These are phyloP conservation scores for Diaporthe nobilis DNA, from an alignment of 2,329 filamentous ascomycete species.

Conservation along the genomic window DNA sequence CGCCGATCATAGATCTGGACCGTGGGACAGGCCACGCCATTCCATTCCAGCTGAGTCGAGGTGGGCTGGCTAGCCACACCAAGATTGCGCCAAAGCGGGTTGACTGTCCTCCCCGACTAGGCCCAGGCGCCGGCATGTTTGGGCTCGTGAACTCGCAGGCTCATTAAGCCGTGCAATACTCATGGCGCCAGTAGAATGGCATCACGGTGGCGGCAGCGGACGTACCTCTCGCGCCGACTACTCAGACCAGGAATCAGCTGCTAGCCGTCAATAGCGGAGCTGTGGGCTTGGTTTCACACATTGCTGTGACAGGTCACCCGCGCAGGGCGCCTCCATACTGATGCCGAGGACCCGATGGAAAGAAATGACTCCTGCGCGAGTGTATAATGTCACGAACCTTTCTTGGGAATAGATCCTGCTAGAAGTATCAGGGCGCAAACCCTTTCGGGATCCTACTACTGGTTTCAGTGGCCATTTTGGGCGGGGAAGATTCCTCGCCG, in stretches of 20 bases:
- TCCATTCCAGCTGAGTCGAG: slow-evolving; percentile 21
- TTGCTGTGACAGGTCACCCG: background rate
- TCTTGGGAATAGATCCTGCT: slow-evolving; percentile 21
- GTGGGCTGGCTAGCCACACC: slow-evolving; percentile 17
- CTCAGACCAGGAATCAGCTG: background rate
- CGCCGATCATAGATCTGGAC: slow-evolving; percentile 7
- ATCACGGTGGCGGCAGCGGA: background rate
- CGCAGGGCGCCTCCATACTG: background rate
- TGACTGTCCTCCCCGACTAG: slow-evolving; percentile 7
- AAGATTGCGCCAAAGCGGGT: slow-evolving; percentile 9
- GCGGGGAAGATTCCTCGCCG: background rate
- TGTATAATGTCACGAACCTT: background rate
- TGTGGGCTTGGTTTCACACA: background rate
- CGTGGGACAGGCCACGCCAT: background rate
- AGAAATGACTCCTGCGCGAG: slow-evolving; percentile 14
- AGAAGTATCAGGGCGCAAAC: background rate
- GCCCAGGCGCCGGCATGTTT: background rate
- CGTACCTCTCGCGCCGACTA: slow-evolving; percentile 1
- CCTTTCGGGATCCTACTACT: background rate
- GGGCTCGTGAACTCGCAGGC: background rate
- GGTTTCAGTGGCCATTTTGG: slow-evolving; percentile 5
- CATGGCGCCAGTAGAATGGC: background rate
- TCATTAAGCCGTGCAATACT: background rate
- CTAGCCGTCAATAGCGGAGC: slow-evolving; percentile 19
- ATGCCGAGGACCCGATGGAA: background rate